Base-by-base conservation (phyloP, 1,284 basidiomycete genomes). In the Tranzscheliella williamsii region DNA sequence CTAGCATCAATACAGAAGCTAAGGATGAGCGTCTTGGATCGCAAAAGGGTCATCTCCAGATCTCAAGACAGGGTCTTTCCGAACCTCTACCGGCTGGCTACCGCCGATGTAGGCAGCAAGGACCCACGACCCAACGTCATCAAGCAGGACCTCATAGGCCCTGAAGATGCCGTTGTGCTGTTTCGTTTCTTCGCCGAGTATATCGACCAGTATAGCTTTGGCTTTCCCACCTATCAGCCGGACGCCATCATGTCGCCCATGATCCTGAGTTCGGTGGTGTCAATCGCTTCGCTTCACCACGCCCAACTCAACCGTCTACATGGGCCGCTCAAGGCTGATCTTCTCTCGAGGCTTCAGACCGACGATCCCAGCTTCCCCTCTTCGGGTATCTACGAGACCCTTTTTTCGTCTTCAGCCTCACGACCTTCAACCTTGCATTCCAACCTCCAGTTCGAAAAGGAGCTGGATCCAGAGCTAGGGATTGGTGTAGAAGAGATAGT, bases 181-280 rank as follows among this genome's bases (percentile, higher is more conserved):
- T 57, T 57, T 35, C 34, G 40, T n/a, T 57, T 57, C 54, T 57
- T 42, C 22, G 54, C 54, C 21, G 54, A 57, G 23, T 57, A 57
- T 17, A 38, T 57, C 30, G 54, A 57, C 22, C 54, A 57, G 40
- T 57, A 57, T 39, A 50, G 46, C 26, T 57, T 57, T 16, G 54
- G 54, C 5, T 57, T 57, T 33, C 54, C 54, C 0, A 57, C 54
- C 15, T 57, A 50, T 17, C 34, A 39, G 6, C 54, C 54, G 9
- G 54, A 57, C 20, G 54, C 54, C n/a, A 57, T 50, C 54, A 57
- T 57, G 54, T 57, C 54, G 13, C 54, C 54, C 18, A 57, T 57
- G 54, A 57, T 57, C 29, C 39, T 57, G 13, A 31, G 42, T 12
- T 46, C 42, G 16, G 47, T 57, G 5, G 54, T 57, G 1, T 45